A percentile compares a stretch with the other conserved stretches of the same genome.
Evolutionary conservation across 1,284 basidiomycete species (phyloP).

Genomic region (Peniophora sp.): DNA sequence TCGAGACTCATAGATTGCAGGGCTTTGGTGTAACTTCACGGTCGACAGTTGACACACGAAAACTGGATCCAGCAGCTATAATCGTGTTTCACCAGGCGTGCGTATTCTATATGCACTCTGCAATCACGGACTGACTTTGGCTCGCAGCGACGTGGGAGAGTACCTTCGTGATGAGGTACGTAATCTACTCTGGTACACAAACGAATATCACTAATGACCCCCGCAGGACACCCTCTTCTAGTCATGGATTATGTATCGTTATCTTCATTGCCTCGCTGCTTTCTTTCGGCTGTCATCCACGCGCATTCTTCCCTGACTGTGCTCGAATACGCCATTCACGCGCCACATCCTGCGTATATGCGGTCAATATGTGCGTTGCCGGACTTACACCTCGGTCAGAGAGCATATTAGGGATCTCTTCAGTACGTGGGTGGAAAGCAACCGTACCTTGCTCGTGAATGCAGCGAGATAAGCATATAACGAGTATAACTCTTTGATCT

Average conservation of each 20-base stretch:
- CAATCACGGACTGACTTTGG: background rate
- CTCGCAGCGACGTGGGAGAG: slow-evolving; percentile 83
- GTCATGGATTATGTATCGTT: slow-evolving; percentile 9
- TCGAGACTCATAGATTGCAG: slow-evolving; percentile 29
- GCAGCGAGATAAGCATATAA: too few relatives aligned
- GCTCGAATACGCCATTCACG: too few relatives aligned
- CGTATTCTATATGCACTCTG: slow-evolving; percentile 22
- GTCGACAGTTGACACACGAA: slow-evolving; percentile 93
- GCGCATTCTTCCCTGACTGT: too few relatives aligned
- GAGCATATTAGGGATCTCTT: too few relatives aligned
- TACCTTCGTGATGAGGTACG: slow-evolving; percentile 90
- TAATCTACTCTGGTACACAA: too few relatives aligned
- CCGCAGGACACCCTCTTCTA: slow-evolving; percentile 67
- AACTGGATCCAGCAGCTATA: slow-evolving; percentile 96
- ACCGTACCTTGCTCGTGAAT: too few relatives aligned
- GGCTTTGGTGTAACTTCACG: slow-evolving; percentile 98
- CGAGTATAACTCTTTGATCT: too few relatives aligned
- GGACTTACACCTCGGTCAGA: too few relatives aligned
- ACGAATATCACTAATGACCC: too few relatives aligned
- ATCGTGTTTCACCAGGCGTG: slow-evolving; percentile 99
- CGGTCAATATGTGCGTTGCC: too few relatives aligned
- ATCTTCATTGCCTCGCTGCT: background rate
- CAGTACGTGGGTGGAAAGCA: too few relatives aligned
- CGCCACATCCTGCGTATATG: too few relatives aligned
- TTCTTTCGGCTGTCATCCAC: slow-evolving; percentile 4